Conservation (phyloP, 306 rosid species). For the Trifolium subterraneum region DNA sequence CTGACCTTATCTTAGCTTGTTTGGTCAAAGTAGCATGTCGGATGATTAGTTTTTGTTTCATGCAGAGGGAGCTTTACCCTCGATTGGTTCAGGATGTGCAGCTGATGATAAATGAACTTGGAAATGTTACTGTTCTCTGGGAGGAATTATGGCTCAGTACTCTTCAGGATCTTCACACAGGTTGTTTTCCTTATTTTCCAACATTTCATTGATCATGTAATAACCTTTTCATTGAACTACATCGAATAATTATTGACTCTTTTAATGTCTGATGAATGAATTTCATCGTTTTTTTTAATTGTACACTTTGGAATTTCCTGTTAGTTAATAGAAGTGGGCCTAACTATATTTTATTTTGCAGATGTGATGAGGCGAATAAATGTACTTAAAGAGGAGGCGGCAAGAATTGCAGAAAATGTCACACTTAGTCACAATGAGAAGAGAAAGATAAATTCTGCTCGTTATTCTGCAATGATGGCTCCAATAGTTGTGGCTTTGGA, state of each 20-base stretch:
- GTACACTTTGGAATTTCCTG: constrained; percentile 27
- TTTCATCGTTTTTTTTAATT: constrained; percentile 30
- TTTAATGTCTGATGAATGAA: constrained; percentile 25
- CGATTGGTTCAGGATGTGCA: constrained; percentile 87
- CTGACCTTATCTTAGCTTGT: constrained; percentile 30
- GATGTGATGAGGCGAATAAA: constrained; percentile 95
- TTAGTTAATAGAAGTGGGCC: constrained; percentile 32
- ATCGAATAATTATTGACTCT: neutral
- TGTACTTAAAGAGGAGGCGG: constrained; percentile 89
- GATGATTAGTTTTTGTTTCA: constrained; percentile 46
- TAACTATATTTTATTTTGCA: constrained; percentile 56
- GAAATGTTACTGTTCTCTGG: constrained; percentile 97
- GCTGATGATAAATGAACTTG: constrained; percentile 94
- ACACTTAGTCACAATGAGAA: constrained; percentile 94
- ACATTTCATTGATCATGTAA: constrained; percentile 37
- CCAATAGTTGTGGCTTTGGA: constrained; percentile 96
- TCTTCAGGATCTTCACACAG: constrained; percentile 97
- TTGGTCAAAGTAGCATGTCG: constrained; percentile 32
- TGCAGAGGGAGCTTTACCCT: constrained; percentile 89
- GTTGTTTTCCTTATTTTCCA: constrained; percentile 46
- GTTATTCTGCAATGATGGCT: constrained; percentile 99
- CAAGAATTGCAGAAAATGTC: constrained; percentile 88
- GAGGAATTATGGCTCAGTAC: constrained; percentile 99
- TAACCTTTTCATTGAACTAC: constrained; percentile 31
- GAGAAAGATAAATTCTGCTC: constrained; percentile 90